Conservation (phyloP, 345 rosid species). For the Salix koriyanagi region DNA sequence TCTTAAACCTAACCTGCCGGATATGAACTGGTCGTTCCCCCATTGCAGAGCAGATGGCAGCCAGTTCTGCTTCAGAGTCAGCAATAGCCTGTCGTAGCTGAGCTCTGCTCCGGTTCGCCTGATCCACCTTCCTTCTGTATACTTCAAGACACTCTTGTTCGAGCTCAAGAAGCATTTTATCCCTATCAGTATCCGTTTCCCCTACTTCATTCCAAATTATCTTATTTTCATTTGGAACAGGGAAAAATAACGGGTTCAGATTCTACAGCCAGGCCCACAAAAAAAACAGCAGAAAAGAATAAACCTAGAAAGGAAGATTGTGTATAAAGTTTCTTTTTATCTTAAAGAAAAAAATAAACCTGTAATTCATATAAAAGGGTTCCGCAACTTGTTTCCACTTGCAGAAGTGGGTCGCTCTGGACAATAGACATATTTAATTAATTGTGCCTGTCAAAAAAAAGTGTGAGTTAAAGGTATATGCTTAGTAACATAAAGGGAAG, state of each 20-base stretch:
- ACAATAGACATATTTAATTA: constrained; percentile 40
- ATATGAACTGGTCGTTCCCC: constrained; percentile 88
- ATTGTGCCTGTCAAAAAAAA: constrained; percentile 5
- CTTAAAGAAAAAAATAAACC: constrained; percentile 33
- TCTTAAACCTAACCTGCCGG: constrained; percentile 59
- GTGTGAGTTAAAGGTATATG: neutral
- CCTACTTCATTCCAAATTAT: constrained; percentile 98
- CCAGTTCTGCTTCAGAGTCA: constrained; percentile 88
- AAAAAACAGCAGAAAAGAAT: neutral
- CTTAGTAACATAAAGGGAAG: neutral
- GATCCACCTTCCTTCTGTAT: constrained; percentile 88
- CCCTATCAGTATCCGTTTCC: constrained; percentile 77
- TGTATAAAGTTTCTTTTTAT: neutral
- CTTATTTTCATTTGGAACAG: constrained; percentile 30
- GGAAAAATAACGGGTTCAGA: neutral
- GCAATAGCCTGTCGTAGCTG: constrained; percentile 80
- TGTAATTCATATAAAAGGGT: constrained; percentile 78
- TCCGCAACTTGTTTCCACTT: constrained; percentile 81
- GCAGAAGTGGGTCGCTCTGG: constrained; percentile 46
- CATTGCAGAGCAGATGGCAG: constrained; percentile 80
- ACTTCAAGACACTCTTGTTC: constrained; percentile 94
- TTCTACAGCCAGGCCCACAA: neutral
- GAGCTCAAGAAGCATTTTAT: constrained; percentile 82
- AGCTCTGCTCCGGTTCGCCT: constrained; percentile 76
- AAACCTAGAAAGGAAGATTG: neutral